These are phyloP conservation scores for Dactylis glomerata DNA, from an alignment of 176 grass and related monocot genomes.

Conservation along the genomic window DNA sequence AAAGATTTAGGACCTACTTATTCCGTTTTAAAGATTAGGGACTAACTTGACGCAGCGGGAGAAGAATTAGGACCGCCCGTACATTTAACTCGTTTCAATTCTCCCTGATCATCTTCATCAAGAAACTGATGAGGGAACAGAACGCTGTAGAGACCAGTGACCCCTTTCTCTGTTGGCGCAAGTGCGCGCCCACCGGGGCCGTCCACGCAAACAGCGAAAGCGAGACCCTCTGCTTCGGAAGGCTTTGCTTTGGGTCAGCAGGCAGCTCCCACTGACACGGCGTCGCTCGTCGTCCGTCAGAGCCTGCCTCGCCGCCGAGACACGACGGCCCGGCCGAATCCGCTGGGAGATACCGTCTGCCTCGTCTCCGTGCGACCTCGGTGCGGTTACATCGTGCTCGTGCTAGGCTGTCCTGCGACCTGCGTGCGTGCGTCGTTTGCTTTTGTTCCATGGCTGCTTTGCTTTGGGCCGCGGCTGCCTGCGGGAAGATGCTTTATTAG, in stretches of 20 bases:
- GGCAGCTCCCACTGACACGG: conserved; percentile 20
- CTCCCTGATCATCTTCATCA: not conserved
- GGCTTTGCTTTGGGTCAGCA: not conserved
- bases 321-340: conserved; percentile 14
- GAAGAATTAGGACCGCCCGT: no score
- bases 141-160: not conserved
- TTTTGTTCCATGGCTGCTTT: conserved; percentile 4
- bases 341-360: not conserved
- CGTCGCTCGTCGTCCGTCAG: not conserved
- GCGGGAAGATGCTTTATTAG: not conserved
- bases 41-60: no score
- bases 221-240: conserved; percentile 33
- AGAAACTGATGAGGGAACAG: not conserved
- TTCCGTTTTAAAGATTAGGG: no score
- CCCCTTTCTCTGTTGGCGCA: conserved; percentile 1
- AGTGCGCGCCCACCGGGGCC: conserved; percentile 10
- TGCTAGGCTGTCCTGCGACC: not conserved
- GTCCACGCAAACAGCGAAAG: conserved; percentile 33
- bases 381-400: not conserved
- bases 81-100: no score
- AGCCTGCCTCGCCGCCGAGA: not conserved
- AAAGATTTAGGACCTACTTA: no score
- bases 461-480: conserved; percentile 26
- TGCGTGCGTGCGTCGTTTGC: not conserved
- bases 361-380: not conserved